Evolutionary conservation across 495 filamentous ascomycete genomes (phyloP), one percentile per base, ranked within the genome.

Genomic region (Podospora comata): DNA sequence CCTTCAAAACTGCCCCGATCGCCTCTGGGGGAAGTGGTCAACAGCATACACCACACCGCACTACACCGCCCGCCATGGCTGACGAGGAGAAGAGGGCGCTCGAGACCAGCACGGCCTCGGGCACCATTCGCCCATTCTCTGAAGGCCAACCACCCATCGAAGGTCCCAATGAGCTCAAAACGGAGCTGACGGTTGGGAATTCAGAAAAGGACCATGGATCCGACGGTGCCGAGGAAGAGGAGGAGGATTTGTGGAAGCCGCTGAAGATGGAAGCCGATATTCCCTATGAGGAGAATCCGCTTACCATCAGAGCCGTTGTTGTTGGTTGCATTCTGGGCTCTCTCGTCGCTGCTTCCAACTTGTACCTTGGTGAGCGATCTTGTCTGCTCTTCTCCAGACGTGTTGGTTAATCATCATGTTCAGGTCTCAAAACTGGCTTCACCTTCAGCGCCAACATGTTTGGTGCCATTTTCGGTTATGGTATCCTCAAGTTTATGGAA

Each of bases 381-480:
- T 20, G 2, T 23, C 19, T 11, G n/a, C 16, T n/a, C 3, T 13
- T 59, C 11, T 30, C 44, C 4, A n/a, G 61, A 20, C 61, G 0
- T 65, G 61, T 76, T 79, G 53, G 84, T 65, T 27, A 39, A 62
- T 9, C 18, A 19, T 27, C n/a, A 15, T 16, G 27, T n/a, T 13
- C 67, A 78, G 76, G 88, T 75, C 79, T 90, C 28, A 89, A 89
- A 75, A 87, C 88, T 55, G 88, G 88, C 28, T 90, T 86, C 77
- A 89, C 84, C 19, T 89, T 90, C 71, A 76, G 80, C 60, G 86
- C 87, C 60, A 84, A 80, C 68, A 80, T 87, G 68, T 87, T 88
- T 66, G 85, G 85, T 20, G 83, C 88, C 62, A 89, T 90, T 63
- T 87, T 89, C 71, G 88, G 88, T 60, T 90, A 88, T 65, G 86